phyloP scores from a whole-genome alignment of 805 yeast genomes.

The Wickerhamiella sorbophila region DNA sequence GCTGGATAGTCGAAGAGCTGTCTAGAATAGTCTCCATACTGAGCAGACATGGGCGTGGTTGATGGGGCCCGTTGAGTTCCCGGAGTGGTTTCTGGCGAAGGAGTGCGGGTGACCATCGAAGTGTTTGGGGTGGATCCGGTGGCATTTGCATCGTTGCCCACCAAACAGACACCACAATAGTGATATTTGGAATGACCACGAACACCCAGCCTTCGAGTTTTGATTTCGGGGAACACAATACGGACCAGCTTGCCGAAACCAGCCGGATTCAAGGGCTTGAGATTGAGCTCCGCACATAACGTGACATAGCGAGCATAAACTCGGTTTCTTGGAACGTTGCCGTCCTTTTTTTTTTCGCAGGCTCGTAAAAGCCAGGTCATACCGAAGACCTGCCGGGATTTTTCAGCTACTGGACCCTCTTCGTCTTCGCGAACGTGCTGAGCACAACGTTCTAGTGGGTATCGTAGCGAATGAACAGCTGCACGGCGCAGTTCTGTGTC shows the following conservation, averaged over 20 bases:
- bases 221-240: slow-evolving; percentile 47
- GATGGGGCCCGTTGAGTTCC: not conserved
- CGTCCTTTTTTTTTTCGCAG: slow-evolving; percentile 36
- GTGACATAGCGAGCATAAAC: slow-evolving; percentile 55
- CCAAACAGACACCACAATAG: slow-evolving; percentile 56
- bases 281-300: slow-evolving; percentile 37
- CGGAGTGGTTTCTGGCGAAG: not conserved
- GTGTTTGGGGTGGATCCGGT: slow-evolving; percentile 5
- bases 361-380: slow-evolving; percentile 64
- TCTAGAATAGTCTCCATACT: not conserved
- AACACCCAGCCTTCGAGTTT: slow-evolving; percentile 67
- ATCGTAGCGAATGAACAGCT: slow-evolving; percentile 9
- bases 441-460: slow-evolving; percentile 10
- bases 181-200: slow-evolving; percentile 76
- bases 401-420: slow-evolving; percentile 18
- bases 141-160: slow-evolving; percentile 22
- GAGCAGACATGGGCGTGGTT: not conserved
- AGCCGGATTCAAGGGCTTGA: slow-evolving; percentile 58
- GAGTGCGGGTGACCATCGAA: slow-evolving; percentile 3
- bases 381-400: slow-evolving; percentile 52
- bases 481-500: slow-evolving; percentile 9
- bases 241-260: slow-evolving; percentile 64
- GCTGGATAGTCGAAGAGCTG: not conserved
- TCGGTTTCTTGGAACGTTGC: slow-evolving; percentile 50
- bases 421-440: slow-evolving; percentile 11